Percentiles rank a stretch among this genome's conserved stretches.
phyloP scores from a whole-genome alignment of 495 filamentous ascomycete genomes.

The Lasiosphaeria hispida region DNA sequence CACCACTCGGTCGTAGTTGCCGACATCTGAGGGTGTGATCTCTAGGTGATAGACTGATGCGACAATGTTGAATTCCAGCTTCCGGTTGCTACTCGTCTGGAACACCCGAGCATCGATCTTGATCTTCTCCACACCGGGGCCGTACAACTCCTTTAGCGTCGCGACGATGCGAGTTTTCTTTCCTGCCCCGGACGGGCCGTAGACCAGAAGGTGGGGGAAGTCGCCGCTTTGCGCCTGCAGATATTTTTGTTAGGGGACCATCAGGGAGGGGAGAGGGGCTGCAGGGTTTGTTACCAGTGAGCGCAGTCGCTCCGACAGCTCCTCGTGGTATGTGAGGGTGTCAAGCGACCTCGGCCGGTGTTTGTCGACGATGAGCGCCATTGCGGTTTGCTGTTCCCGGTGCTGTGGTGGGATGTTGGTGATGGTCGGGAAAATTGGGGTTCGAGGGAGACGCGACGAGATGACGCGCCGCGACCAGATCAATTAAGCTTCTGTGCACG shows the following conservation, averaged over 20 bases:
- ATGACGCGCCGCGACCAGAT: constrained; percentile 15
- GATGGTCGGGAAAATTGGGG: constrained; percentile 3
- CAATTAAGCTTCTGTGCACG: constrained; percentile 21
- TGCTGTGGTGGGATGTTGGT: too few relatives aligned
- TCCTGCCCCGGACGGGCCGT: constrained; percentile 92
- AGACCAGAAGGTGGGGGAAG: constrained; percentile 94
- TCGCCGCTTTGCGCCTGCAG: constrained; percentile 88
- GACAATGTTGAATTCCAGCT: constrained; percentile 98
- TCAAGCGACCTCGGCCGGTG: constrained; percentile 88
- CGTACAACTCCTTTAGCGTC: constrained; percentile 87
- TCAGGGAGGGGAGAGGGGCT: not conserved
- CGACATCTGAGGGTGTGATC: constrained; percentile 97
- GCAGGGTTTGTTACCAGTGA: constrained; percentile 65
- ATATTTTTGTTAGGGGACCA: constrained; percentile 14
- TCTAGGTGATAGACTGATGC: constrained; percentile 94
- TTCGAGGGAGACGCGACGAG: constrained; percentile 22
- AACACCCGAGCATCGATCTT: constrained; percentile 95
- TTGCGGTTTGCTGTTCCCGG: constrained; percentile 15
- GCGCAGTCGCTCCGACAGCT: constrained; percentile 81
- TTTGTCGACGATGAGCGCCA: constrained; percentile 87
- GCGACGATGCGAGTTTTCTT: constrained; percentile 97
- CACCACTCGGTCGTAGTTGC: constrained; percentile 91
- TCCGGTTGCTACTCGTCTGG: constrained; percentile 91
- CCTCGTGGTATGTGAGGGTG: constrained; percentile 79
- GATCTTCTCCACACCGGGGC: constrained; percentile 92